Percentiles rank a stretch among this genome's conserved stretches.
phyloP scores from a whole-genome alignment of 2,329 filamentous ascomycete genomes.

The Blastomyces emzantsi region DNA sequence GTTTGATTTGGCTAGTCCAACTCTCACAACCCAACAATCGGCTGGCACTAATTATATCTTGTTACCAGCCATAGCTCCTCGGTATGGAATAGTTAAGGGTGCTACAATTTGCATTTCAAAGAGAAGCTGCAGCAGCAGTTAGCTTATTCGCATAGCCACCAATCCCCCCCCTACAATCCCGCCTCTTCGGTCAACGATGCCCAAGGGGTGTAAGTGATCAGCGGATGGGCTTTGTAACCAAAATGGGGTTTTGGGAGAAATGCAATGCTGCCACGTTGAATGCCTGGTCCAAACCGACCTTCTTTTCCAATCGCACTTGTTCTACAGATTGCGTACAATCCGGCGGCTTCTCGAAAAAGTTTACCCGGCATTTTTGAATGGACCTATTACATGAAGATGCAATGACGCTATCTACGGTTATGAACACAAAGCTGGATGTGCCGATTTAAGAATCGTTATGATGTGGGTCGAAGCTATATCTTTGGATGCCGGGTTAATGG shows the following conservation, averaged over 20 bases:
- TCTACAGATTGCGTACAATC: background rate
- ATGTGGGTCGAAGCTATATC: background rate
- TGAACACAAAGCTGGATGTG: background rate
- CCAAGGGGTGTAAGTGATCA: background rate
- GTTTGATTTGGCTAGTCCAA: background rate
- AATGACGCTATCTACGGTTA: background rate
- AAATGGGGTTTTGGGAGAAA: background rate
- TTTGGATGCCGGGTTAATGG: background rate
- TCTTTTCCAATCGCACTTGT: background rate
- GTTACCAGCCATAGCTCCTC: background rate
- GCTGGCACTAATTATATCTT: background rate
- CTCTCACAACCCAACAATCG: background rate
- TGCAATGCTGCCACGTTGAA: conserved; percentile 1
- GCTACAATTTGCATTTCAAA: background rate
- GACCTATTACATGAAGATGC: background rate
- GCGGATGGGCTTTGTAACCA: background rate
- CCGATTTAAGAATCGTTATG: background rate
- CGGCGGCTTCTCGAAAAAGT: background rate
- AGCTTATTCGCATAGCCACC: background rate
- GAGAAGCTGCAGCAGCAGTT: background rate
- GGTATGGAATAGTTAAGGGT: background rate
- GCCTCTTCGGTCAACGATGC: background rate
- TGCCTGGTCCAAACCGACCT: background rate
- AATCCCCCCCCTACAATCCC: background rate
- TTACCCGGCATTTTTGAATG: background rate